phyloP scores from a whole-genome alignment of 257 asterid genomes.

The Ilex asprella region DNA sequence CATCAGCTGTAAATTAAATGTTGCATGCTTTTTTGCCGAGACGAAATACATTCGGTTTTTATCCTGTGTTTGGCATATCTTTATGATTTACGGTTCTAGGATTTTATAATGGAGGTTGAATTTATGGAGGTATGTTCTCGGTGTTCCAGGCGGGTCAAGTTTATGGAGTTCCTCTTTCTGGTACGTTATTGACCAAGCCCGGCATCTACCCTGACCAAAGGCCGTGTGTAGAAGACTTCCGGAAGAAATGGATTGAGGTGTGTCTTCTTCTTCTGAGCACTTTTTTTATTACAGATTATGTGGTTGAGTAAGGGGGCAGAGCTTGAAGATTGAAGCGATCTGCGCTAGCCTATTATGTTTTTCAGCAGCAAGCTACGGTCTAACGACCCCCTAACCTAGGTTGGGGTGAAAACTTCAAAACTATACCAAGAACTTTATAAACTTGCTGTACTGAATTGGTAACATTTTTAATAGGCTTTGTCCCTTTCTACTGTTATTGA shows the following conservation, averaged over 20 bases:
- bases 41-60: slow-evolving; percentile 2
- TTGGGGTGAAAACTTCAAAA: no score
- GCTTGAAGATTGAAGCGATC: no score
- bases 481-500: no score
- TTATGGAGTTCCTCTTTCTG: slow-evolving; percentile 93
- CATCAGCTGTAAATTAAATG: no score
- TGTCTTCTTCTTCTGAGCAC: slow-evolving; percentile 15
- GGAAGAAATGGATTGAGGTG: slow-evolving; percentile 99
- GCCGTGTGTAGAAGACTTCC: slow-evolving; percentile 83
- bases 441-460: slow-evolving; percentile 14
- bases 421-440: slow-evolving; percentile 9
- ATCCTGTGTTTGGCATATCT: neutral
- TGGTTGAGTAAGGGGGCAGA: no score
- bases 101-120: slow-evolving; percentile 5
- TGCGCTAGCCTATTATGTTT: no score
- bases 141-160: slow-evolving; percentile 90
- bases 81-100: neutral
- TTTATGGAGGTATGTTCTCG: slow-evolving; percentile 9
- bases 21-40: neutral
- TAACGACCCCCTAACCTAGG: no score
- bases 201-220: slow-evolving; percentile 85
- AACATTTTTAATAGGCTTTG: neutral
- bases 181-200: slow-evolving; percentile 60
- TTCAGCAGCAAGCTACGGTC: no score
- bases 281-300: no score